phyloP scores from a whole-genome alignment of 2,329 filamentous ascomycete species.

The Akanthomyces uredinophilus region DNA sequence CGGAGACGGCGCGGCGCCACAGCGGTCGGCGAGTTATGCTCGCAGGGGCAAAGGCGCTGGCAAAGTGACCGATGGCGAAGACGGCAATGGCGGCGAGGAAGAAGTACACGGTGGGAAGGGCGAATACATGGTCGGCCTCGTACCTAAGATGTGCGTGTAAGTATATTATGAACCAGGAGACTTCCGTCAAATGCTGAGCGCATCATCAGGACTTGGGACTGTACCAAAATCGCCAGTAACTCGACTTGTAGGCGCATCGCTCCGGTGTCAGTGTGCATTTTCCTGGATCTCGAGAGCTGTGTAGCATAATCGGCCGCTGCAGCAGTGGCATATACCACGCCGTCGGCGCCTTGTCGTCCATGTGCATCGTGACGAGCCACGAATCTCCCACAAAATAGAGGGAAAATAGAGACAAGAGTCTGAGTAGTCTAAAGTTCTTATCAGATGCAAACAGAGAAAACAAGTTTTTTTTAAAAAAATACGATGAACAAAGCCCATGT shows the following conservation, averaged over 20 bases:
- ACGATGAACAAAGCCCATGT: neutral
- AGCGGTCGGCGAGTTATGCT: conserved; percentile 23
- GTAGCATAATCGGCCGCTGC: conserved; percentile 13
- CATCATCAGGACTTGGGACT: neutral
- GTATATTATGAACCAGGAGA: neutral
- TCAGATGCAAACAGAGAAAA: neutral
- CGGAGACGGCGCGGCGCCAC: conserved; percentile 33
- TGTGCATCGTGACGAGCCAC: neutral
- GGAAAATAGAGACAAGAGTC: neutral
- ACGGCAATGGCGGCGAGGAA: conserved; percentile 44
- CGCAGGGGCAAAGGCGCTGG: conserved; percentile 25
- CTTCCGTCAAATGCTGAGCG: neutral
- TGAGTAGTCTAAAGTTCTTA: no score
- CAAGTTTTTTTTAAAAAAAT: neutral
- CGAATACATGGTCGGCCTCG: conserved; percentile 48
- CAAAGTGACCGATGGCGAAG: conserved; percentile 37
- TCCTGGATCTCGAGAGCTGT: conserved; percentile 17
- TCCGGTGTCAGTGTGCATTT: conserved; percentile 32
- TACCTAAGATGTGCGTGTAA: conserved; percentile 16
- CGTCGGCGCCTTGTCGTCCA: conserved; percentile 4
- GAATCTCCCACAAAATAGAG: no score
- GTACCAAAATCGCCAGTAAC: conserved; percentile 46
- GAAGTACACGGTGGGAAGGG: conserved; percentile 47
- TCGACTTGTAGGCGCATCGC: conserved; percentile 40
- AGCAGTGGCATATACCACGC: conserved; percentile 16